Evolutionary conservation across 768 basidiomycete genomes (phyloP), one percentile per base, ranked within the genome.

Genomic region (Panaeolus papilionaceus): DNA sequence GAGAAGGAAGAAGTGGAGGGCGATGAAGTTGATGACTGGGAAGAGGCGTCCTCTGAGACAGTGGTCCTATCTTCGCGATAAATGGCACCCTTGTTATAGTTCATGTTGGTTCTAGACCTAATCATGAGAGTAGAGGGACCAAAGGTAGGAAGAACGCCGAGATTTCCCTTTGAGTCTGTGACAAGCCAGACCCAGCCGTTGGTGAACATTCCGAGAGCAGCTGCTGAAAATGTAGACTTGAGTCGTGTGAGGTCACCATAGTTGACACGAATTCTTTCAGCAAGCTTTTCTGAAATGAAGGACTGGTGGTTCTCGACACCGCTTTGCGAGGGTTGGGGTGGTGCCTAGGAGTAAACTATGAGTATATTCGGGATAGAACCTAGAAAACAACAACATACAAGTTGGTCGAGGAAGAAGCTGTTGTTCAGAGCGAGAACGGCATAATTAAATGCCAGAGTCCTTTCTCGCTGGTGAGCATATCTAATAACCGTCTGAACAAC

Each of bases 361-460:
- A 67, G 54, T 38, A 63, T 42, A 33, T 28, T 23, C 45, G 61
- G 33, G n/a, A 6, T 39, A n/a, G 18, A 64, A 49, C 23, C 16
- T 23, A 51, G 45, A 14, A 39, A n/a, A 64, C 69, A 40, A 68
- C 38, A 23, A 66, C 62, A 63, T 76, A 98, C 97, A 44, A 99
- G 84, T 66, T 84, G 85, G 71, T 93, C 86, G 37, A 99, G 85
- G 84, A 99, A 99, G 86, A 94, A 99, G 72, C 90, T 89, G 78
- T 98, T 99, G 81, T 99, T 99, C 69, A 98, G 82, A 5, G 97
- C 94, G 61, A 94, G 86, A 70, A 92, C 92, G 3, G 96, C 95
- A 74, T 96, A 95, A 79, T 93, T 97, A 79, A 96, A 99, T 28
- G 88, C 87, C 64, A 96, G 79, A 1, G 88, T 84, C 64, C 88